Evolutionary conservation across 164 flowering plant genomes (phyloP), one percentile per base, ranked within the genome.

Genomic region (Saururus chinensis): DNA sequence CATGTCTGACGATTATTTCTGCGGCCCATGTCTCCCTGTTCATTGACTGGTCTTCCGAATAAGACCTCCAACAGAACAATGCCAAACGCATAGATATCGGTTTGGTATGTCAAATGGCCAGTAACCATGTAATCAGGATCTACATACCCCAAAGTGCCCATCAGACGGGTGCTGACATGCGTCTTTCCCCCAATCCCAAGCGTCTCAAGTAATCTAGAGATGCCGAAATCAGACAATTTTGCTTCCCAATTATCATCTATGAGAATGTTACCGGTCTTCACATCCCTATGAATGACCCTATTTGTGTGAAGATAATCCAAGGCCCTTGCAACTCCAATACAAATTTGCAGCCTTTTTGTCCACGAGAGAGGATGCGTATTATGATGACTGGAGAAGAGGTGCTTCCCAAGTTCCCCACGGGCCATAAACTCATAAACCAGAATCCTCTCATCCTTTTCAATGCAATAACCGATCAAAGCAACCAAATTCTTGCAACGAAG

Each of bases 341-440:
- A 71, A 21, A 71, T 60, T 53, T 66, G 67, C 22, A 71, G 70
- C 64, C 74, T 71, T 37, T 67, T 67, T 61, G 64, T 60, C 74
- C 74, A 71, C 17, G 74, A 67, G 59, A 71, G 49, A 2, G 1
- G 49, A 45, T 17, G 49, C 17, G n/a, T n/a, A n/a, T n/a, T n/a
- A n/a, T n/a, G n/a, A n/a, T n/a, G n/a, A 10, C 67, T 70, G n/a
- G 68, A 68, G 37, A 64, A 67, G 8, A 67, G 68, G 60, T 71
- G 74, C 26, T 70, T 64, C 23, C 66, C 51, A 19, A 71, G 74
- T 13, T 70, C 63, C 14, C 74, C 74, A 9, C 24, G 56, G 22
- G 56, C 0, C 86, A 88, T 76, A 73, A 75, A 75, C 62, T 86
- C 90, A 70, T 78, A 76, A 51, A 86, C 87, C 1, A 53, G 24